Percentiles rank a stretch among this genome's conserved stretches.
phyloP scores from a whole-genome alignment of 805 yeast genomes.

The Danielia reshetovae region DNA sequence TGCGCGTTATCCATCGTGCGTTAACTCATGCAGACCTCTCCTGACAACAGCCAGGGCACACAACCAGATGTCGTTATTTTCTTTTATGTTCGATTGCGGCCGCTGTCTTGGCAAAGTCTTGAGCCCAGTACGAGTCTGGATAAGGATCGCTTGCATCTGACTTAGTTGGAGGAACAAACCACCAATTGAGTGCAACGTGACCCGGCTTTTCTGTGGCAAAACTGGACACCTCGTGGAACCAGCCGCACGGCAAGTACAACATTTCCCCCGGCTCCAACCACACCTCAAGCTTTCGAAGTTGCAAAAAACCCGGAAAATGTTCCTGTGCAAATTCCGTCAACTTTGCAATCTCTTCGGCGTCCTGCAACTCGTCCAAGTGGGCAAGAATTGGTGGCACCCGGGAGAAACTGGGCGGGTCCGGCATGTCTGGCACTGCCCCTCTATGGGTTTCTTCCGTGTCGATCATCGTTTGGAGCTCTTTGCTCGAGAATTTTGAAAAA shows the following conservation, averaged over 20 bases:
- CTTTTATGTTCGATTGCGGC: constrained; percentile 19
- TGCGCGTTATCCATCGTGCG: too few relatives aligned
- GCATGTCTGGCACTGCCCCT: background rate
- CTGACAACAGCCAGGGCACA: too few relatives aligned
- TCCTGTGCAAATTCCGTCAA: constrained; percentile 35
- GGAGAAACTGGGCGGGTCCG: constrained; percentile 70
- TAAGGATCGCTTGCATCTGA: constrained; percentile 32
- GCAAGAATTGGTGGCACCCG: constrained; percentile 58
- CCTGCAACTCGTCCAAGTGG: constrained; percentile 54
- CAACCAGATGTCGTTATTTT: too few relatives aligned
- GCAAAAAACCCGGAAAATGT: constrained; percentile 47
- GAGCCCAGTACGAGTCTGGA: constrained; percentile 48
- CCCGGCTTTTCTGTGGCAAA: constrained; percentile 38
- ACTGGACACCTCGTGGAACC: constrained; percentile 81
- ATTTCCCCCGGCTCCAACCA: constrained; percentile 59
- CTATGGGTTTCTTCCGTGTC: constrained; percentile 9
- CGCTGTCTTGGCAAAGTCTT: constrained; percentile 46
- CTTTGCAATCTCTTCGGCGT: constrained; percentile 14
- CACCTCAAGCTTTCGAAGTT: constrained; percentile 41
- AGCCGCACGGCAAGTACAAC: constrained; percentile 70
- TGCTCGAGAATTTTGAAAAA: constrained; percentile 11
- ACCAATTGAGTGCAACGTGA: constrained; percentile 68
- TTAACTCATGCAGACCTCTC: too few relatives aligned
- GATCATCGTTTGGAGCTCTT: constrained; percentile 2
- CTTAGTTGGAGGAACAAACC: constrained; percentile 67